A percentile compares a stretch with the other conserved stretches of the same genome.
Conservation (phyloP, 2,329 filamentous ascomycete genomes). For the Gyromitra esculenta region DNA sequence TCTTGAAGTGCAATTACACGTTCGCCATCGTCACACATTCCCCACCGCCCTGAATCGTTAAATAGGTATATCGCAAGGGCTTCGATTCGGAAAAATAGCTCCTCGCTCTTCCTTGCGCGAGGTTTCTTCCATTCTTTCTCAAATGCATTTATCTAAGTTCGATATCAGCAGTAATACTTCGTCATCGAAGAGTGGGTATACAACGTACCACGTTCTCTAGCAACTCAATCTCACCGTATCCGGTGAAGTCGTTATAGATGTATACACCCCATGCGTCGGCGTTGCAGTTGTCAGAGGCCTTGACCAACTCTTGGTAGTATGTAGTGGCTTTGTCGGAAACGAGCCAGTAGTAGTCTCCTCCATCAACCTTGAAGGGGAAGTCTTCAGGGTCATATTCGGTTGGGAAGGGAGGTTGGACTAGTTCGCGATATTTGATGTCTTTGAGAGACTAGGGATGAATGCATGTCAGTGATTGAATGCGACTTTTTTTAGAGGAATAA, state of each 20-base stretch:
- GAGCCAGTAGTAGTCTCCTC: slow-evolving; percentile 24
- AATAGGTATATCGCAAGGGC: slow-evolving; percentile 14
- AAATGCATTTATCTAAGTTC: slow-evolving; percentile 2
- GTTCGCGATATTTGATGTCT: slow-evolving; percentile 2
- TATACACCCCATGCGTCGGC: slow-evolving; percentile 14
- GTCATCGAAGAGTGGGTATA: not conserved
- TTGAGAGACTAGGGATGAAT: slow-evolving; percentile 2
- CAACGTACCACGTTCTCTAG: slow-evolving; percentile 15
- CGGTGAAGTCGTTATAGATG: slow-evolving; percentile 29
- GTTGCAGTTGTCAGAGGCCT: slow-evolving; percentile 23
- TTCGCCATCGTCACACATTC: slow-evolving; percentile 12
- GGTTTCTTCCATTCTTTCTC: slow-evolving; percentile 20
- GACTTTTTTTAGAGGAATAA: not conserved
- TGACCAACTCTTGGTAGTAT: slow-evolving; percentile 1
- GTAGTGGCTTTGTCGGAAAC: slow-evolving; percentile 19
- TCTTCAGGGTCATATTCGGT: slow-evolving; percentile 15
- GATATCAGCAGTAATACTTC: not conserved
- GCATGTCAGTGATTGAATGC: not conserved
- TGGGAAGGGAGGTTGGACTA: slow-evolving; percentile 11
- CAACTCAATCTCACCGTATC: slow-evolving; percentile 27
- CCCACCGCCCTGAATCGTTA: not conserved
- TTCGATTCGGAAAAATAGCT: slow-evolving; percentile 24
- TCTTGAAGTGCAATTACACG: slow-evolving; percentile 15
- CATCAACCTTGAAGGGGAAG: slow-evolving; percentile 25
- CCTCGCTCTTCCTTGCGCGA: slow-evolving; percentile 3